Evolutionary conservation across 2,329 filamentous ascomycete species (phyloP), one percentile per base, ranked within the genome.

Genomic region (Zymoseptoria crescenta): DNA sequence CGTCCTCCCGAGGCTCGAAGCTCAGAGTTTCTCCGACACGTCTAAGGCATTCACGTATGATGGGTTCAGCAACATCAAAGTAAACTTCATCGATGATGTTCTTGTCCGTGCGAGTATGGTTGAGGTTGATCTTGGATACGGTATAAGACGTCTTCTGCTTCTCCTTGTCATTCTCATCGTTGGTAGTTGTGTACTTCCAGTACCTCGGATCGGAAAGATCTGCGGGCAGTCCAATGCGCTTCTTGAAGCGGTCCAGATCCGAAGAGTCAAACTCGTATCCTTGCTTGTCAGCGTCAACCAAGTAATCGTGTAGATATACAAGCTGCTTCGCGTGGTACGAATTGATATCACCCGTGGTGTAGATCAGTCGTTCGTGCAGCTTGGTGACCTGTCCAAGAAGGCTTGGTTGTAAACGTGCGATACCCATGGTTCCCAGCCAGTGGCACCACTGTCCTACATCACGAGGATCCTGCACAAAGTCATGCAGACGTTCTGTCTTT

Each of bases 361-460:
- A 91, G 35, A 82, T 84, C 0, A 86, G 72, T 3, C 74, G 77
- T 55, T 89, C 85, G 61, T 88, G 87, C 69, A 80, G 83, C 4
- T 76, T 79, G 0, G 88, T 92, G 57, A 82, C 85, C 0, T 75
- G 74, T 0, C 89, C 88, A 2, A 93, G 77, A 24, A 85, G 73
- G 6, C 77, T 62, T 5, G 58, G 16, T 29, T 82, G 83, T 52
- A 91, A 81, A 2, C 62, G 52, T 9, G 48, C 56, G 1, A 20
- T 30, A 8, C 61, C 55, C 59, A 65, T 62, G 13, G 57, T 49
- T 7, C 29, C 49, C 7, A 63, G 56, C 49, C 53, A 66, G 1
- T 52, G 29, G 10, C 56, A 53, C 63, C 63, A 65, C 45, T 65
- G 81, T 79, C 20, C 75, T 70, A 45, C 72, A 66, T 0, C 89